Percentiles rank a stretch among this genome's conserved stretches.
Conservation (phyloP, 2,329 filamentous ascomycete genomes). For the Penicillium sumatraense region DNA sequence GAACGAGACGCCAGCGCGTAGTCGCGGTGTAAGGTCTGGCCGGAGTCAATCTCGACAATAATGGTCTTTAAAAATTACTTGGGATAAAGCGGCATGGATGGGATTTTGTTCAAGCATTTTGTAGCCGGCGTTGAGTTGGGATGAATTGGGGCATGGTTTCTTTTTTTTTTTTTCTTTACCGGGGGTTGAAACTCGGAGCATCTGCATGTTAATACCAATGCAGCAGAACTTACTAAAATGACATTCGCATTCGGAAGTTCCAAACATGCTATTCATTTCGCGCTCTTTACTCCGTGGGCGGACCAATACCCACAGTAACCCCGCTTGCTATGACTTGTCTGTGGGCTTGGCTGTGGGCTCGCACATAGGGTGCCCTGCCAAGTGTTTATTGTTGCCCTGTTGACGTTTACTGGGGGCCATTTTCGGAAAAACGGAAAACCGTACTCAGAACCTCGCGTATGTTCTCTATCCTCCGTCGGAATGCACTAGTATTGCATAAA, state of each 20-base stretch:
- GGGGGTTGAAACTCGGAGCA: not conserved
- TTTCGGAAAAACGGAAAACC: too few relatives aligned
- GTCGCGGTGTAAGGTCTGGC: conserved; percentile 22
- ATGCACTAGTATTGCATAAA: too few relatives aligned
- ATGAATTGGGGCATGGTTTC: not conserved
- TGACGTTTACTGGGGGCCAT: too few relatives aligned
- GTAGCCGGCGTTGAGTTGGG: conserved; percentile 14
- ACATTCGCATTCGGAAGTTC: not conserved
- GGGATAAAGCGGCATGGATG: not conserved
- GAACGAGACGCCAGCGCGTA: conserved; percentile 29
- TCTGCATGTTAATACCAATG: conserved; percentile 1
- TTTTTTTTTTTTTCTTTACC: not conserved
- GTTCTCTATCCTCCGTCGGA: too few relatives aligned
- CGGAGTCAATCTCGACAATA: conserved; percentile 26
- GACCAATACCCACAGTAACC: too few relatives aligned
- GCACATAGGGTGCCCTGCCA: too few relatives aligned
- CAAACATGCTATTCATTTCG: too few relatives aligned
- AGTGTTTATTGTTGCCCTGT: too few relatives aligned
- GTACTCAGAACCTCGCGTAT: too few relatives aligned
- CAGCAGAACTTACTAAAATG: not conserved
- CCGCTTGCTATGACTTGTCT: too few relatives aligned
- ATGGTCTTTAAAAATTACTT: not conserved
- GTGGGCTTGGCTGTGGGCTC: too few relatives aligned
- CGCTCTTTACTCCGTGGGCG: too few relatives aligned
- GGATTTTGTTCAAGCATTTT: conserved; percentile 16